Percentiles rank a stretch among this genome's conserved stretches.
phyloP scores from a whole-genome alignment of 306 rosid species.

The Quercus aquifolioides region DNA sequence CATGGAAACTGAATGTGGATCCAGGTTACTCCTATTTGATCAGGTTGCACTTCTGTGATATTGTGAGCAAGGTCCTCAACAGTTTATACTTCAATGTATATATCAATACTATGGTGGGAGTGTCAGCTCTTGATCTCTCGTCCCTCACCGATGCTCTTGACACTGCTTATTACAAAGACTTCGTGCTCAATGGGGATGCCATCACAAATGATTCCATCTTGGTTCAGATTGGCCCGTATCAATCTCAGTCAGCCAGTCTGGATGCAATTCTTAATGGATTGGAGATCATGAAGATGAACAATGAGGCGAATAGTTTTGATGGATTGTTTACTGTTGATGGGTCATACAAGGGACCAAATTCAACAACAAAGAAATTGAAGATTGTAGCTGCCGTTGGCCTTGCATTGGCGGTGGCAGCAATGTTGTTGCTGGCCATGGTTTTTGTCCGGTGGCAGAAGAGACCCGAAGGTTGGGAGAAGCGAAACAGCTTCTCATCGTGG shows the following conservation, averaged over 20 bases:
- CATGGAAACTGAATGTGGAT: constrained; percentile 69
- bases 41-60: constrained; percentile 85
- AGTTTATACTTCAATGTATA: constrained; percentile 58
- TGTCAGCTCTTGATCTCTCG: constrained; percentile 56
- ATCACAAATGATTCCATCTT: constrained; percentile 43
- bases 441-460: constrained; percentile 48
- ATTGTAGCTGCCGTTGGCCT: constrained; percentile 46
- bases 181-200: constrained; percentile 37
- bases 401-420: constrained; percentile 33
- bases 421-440: constrained; percentile 29
- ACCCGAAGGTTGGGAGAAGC: constrained; percentile 52
- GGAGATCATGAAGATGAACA: constrained; percentile 78
- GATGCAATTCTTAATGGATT: constrained; percentile 76
- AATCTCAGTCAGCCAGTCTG: constrained; percentile 26
- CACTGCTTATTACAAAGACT: constrained; percentile 60
- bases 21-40: constrained; percentile 56
- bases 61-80: constrained; percentile 49
- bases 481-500: constrained; percentile 59
- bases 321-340: constrained; percentile 52
- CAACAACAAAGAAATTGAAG: constrained; percentile 13
- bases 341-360: constrained; percentile 37
- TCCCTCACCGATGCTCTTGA: constrained; percentile 47
- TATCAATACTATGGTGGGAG: constrained; percentile 50
- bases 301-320: constrained; percentile 53
- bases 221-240: constrained; percentile 59